Conservation (phyloP, 1,284 basidiomycete species). For the Caloboletus firmus region DNA sequence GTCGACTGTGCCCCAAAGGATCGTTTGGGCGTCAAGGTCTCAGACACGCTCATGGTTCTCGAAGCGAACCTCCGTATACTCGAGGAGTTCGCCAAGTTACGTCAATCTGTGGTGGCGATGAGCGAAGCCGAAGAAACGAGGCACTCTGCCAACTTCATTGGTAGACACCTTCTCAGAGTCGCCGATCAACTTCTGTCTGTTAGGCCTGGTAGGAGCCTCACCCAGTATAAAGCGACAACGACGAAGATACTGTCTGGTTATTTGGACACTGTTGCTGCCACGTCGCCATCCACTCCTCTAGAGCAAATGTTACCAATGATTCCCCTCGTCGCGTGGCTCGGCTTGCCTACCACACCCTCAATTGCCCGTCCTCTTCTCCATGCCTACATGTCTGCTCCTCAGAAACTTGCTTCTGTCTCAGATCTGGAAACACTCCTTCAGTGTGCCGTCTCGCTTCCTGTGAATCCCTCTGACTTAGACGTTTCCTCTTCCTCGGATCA, state of each 20-base stretch:
- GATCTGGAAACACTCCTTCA: conserved; percentile 36
- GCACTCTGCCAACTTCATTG: conserved; percentile 23
- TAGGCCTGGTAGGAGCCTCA: conserved; percentile 18
- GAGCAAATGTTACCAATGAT: conserved; percentile 15
- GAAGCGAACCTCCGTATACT: conserved; percentile 43
- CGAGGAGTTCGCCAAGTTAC: conserved; percentile 24
- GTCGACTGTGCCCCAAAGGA: conserved; percentile 37
- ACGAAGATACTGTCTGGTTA: conserved; percentile 21
- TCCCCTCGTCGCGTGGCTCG: conserved; percentile 19
- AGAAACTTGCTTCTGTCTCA: conserved; percentile 15
- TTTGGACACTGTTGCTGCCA: conserved; percentile 12
- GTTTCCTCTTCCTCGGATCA: conserved; percentile 2
- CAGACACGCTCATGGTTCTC: conserved; percentile 37
- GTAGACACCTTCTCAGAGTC: conserved; percentile 12
- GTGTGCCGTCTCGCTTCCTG: conserved; percentile 27
- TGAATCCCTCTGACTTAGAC: conserved; percentile 3
- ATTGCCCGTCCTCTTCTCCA: conserved; percentile 27
- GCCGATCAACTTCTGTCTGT: conserved; percentile 15
- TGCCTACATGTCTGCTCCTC: conserved; percentile 33
- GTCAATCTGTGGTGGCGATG: conserved; percentile 7
- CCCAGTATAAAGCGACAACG: conserved; percentile 16
- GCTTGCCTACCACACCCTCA: conserved; percentile 5
- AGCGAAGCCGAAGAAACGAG: conserved; percentile 14
- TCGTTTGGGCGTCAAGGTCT: conserved; percentile 35
- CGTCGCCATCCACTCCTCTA: conserved; percentile 7